These are phyloP conservation scores for Scutellaria galericulata DNA, from an alignment of 257 asterid genomes.

Conservation along the genomic window DNA sequence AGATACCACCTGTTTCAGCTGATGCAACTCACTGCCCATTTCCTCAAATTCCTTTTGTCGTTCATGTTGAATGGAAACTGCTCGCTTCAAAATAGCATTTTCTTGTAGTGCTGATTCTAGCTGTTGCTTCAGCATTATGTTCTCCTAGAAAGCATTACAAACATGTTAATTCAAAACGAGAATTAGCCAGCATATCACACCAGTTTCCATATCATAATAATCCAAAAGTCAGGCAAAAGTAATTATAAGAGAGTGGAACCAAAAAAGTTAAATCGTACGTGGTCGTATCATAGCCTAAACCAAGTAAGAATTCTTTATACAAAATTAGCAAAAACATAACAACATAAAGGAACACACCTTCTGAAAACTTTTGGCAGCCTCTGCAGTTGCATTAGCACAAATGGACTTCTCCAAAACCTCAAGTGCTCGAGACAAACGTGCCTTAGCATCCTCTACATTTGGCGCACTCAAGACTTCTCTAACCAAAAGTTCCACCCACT, in stretches of 20 bases:
- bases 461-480: slow-evolving; percentile 57
- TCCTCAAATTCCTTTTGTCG: slow-evolving; percentile 88
- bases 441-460: slow-evolving; percentile 60
- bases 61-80: slow-evolving; percentile 83
- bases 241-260: background rate
- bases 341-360: slow-evolving; percentile 52
- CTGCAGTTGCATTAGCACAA: slow-evolving; percentile 58
- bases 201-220: slow-evolving; percentile 8
- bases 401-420: slow-evolving; percentile 67
- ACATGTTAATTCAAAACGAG: slow-evolving; percentile 3
- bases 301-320: slow-evolving; percentile 8
- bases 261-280: background rate
- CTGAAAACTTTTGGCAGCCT: slow-evolving; percentile 63
- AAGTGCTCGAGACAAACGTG: slow-evolving; percentile 56
- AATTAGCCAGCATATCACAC: background rate
- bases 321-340: slow-evolving; percentile 1
- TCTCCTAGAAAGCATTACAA: slow-evolving; percentile 55
- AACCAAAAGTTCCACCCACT: slow-evolving; percentile 70
- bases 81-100: slow-evolving; percentile 75
- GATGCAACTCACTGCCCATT: slow-evolving; percentile 75
- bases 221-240: background rate
- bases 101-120: slow-evolving; percentile 74
- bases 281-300: background rate
- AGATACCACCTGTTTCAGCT: slow-evolving; percentile 76
- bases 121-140: slow-evolving; percentile 70